Evolutionary conservation across 2,329 filamentous ascomycete species (phyloP).

Genomic region (Allantophomopsis cytisporea): DNA sequence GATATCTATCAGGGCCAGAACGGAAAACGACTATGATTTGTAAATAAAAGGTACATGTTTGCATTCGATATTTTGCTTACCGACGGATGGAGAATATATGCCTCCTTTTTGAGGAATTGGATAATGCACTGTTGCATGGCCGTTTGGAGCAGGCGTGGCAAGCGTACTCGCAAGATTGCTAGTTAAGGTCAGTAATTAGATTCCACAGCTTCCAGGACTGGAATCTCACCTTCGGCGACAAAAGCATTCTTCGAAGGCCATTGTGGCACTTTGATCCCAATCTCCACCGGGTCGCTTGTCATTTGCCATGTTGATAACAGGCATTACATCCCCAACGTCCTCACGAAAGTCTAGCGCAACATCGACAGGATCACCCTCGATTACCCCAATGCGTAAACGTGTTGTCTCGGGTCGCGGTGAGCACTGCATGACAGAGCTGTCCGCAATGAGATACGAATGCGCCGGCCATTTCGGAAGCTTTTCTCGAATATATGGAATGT

Average conservation of each 20-base stretch:
- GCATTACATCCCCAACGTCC: conserved; percentile 15
- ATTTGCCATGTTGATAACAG: conserved; percentile 54
- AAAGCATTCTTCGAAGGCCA: conserved; percentile 58
- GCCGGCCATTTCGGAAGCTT: conserved; percentile 41
- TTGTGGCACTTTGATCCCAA: conserved; percentile 46
- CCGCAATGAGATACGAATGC: conserved; percentile 35
- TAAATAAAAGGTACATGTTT: not conserved
- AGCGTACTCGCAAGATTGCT: conserved; percentile 54
- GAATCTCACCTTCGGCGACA: conserved; percentile 22
- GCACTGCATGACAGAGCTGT: conserved; percentile 3
- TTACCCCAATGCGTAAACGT: conserved; percentile 21
- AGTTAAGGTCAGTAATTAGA: no score
- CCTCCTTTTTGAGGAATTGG: conserved; percentile 58
- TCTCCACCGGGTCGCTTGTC: conserved; percentile 68
- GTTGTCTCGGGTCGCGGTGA: conserved; percentile 4
- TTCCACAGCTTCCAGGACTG: no score
- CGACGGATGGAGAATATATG: conserved; percentile 55
- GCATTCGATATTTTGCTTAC: conserved; percentile 22
- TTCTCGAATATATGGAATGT: conserved; percentile 49
- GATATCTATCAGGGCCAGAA: conserved; percentile 49
- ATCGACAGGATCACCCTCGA: conserved; percentile 43
- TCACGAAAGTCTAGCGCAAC: conserved; percentile 42
- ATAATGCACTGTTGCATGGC: conserved; percentile 40
- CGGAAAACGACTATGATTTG: conserved; percentile 50
- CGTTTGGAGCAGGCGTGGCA: conserved; percentile 40